A percentile compares a stretch with the other conserved stretches of the same genome.
phyloP scores from a whole-genome alignment of 495 filamentous ascomycete genomes.

The Podospora fimiseda region DNA sequence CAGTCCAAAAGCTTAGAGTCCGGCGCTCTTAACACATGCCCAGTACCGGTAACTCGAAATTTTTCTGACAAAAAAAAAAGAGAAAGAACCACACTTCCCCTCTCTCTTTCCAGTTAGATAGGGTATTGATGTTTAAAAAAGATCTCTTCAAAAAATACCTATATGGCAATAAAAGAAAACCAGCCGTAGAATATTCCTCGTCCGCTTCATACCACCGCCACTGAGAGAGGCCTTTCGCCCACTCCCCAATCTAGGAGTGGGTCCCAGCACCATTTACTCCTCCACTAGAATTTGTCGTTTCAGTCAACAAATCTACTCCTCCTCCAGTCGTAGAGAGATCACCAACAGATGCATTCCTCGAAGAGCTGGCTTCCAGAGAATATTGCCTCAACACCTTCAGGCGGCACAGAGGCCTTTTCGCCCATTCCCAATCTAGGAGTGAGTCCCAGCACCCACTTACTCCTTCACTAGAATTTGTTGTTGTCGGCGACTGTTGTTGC shows the following conservation, averaged over 20 bases:
- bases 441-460: too few species aligned
- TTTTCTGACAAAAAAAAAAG: neutral
- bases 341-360: neutral
- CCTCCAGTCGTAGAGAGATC: neutral
- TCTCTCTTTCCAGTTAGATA: neutral
- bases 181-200: constrained; percentile 37
- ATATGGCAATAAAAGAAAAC: too few species aligned
- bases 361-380: neutral
- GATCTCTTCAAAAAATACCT: neutral
- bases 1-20: constrained; percentile 4
- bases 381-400: neutral
- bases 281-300: neutral
- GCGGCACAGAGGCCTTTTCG: neutral
- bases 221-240: too few species aligned
- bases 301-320: neutral
- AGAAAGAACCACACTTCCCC: neutral
- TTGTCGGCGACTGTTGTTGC: neutral
- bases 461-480: too few species aligned
- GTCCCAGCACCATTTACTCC: neutral
- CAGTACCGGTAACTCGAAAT: constrained; percentile 1
- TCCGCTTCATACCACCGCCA: constrained; percentile 29
- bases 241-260: too few species aligned
- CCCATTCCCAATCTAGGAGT: too few species aligned
- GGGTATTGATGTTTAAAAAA: neutral
- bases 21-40: constrained; percentile 5